Evolutionary conservation across 2,329 filamentous ascomycete genomes (phyloP).

Genomic region (Sclerotinia spermophila): DNA sequence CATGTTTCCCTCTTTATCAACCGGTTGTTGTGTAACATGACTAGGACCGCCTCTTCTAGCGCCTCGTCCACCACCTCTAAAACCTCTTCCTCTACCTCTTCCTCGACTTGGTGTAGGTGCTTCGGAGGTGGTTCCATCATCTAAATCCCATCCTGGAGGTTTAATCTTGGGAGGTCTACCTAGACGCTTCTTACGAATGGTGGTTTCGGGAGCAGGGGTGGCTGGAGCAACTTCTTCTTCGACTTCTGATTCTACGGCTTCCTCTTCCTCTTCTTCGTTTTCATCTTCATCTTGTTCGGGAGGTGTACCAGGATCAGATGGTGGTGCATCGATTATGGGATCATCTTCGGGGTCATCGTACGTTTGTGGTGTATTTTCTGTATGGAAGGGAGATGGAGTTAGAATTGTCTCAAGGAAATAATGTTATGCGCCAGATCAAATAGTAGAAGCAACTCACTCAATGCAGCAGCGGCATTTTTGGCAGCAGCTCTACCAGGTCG

Average conservation of each 20-base stretch:
- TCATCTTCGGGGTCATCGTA: conserved; percentile 46
- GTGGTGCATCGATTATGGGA: conserved; percentile 41
- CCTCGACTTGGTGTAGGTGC: conserved; percentile 45
- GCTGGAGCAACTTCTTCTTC: conserved; percentile 40
- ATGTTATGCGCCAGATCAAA: conserved; percentile 24
- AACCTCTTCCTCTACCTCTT: conserved; percentile 62
- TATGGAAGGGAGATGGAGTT: conserved; percentile 10
- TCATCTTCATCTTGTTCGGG: conserved; percentile 39
- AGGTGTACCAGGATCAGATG: conserved; percentile 32
- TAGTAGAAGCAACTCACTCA: conserved; percentile 43
- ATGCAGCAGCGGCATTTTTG: conserved; percentile 50
- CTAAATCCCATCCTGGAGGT: conserved; percentile 70
- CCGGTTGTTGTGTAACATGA: conserved; percentile 76
- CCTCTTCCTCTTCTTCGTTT: conserved; percentile 38
- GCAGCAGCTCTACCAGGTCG: conserved; percentile 52
- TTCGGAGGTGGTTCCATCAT: conserved; percentile 47
- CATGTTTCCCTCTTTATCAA: conserved; percentile 91
- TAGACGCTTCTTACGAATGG: conserved; percentile 67
- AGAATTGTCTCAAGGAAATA: background rate
- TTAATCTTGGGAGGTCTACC: conserved; percentile 83
- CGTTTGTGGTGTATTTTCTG: conserved; percentile 48
- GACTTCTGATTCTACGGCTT: conserved; percentile 35
- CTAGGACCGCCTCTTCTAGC: conserved; percentile 62
- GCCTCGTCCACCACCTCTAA: conserved; percentile 61
- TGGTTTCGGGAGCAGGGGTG: conserved; percentile 44